Base-by-base conservation (phyloP, 495 filamentous ascomycete species). In the Tuber umbilicatum region DNA sequence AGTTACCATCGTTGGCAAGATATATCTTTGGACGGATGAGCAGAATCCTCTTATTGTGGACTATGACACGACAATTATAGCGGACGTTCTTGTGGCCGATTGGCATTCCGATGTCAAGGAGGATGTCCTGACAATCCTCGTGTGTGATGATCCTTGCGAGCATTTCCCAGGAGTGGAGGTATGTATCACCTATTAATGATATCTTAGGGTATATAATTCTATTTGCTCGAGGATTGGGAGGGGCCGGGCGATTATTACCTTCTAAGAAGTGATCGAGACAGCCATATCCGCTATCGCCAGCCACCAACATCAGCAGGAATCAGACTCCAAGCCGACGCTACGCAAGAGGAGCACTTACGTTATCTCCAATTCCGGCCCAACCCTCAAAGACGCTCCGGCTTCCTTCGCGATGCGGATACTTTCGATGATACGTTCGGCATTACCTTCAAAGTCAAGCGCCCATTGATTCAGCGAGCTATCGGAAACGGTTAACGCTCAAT, bases 1-100 rank as follows among this genome's bases (percentile, higher is more conserved):
- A 92, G 74, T 91, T 90, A 23, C 91, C 91, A 85, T 93, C 91
- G 73, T 92, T 91, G 69, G 94, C 93, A 23, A 97, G 88, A 81
- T 86, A 93, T 82, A 94, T 86, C 83, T 97, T 97, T 0, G 93
- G 94, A 27, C 93, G 86, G 74, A 97, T 92, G 64, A 92, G 84
- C 60, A 92, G 82, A 40, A 94, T 90, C 83, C 89, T 89, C 39
- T 87, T 84, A 78, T 93, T 88, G 74, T 89, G 86, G 79, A 84
- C 86, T 72, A 95, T 89, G 31, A 92, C 86, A 5, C 93, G 86
- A 78, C 89, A 91, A 78, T 97, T 97, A 83, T 90, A 95, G 71
- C 88, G 85, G 50, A 88, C 83, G 74, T 91, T 91, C 38, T 90
- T 84, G 82, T 94, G 92, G 41, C 85, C 83, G 27, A 91, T 84